Evolutionary conservation across 1,139 yeast genomes (phyloP), one percentile per base, ranked within the genome.

Genomic region (Kodamaea sp.): DNA sequence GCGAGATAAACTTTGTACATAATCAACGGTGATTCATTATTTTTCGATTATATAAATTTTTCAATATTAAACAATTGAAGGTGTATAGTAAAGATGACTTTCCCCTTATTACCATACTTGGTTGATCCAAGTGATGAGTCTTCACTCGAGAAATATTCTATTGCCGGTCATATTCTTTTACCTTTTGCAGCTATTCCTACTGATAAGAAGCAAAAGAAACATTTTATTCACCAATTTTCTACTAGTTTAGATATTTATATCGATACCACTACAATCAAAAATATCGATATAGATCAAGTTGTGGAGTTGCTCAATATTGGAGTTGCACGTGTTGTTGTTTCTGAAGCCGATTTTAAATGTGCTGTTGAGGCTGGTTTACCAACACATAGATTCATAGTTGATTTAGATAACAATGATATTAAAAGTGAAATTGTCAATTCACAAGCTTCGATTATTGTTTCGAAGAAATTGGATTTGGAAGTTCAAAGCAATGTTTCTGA

Each of bases 271-370:
- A 35, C 37, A 8, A 40, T 44, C 10, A 35, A 46, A 5, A 41
- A 38, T 4, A 49, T 62, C 24, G 38, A 55, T 11, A 53, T 58
- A 9, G 83, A 81, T 41, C 62, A 66, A 28, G 56, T 77, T 23
- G 67, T 85, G 29, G 70, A 67, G 8, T 55, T 86, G 28, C 72
- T 86, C 47, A 88, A 89, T 54, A 72, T 73, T 38, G 96, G 96
- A 25, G 78, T 84, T 12, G 56, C 65, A 27, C 69, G 70, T 11
- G 56, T 86, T 2, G 66, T 84, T 46, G 75, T 78, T 24, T 45
- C 60, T 2, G 58, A 58, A 12, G 62, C 62, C 35, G 60, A 58
- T 25, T 70, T 67, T 2, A 58, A 57, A 0, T 57, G 59, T 23
- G 59, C 75, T 12, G 54, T 57, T 2, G 69, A 60, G 2, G 62